Base-by-base conservation (phyloP, 495 filamentous ascomycete genomes). In the Penicillium flavigenum region DNA sequence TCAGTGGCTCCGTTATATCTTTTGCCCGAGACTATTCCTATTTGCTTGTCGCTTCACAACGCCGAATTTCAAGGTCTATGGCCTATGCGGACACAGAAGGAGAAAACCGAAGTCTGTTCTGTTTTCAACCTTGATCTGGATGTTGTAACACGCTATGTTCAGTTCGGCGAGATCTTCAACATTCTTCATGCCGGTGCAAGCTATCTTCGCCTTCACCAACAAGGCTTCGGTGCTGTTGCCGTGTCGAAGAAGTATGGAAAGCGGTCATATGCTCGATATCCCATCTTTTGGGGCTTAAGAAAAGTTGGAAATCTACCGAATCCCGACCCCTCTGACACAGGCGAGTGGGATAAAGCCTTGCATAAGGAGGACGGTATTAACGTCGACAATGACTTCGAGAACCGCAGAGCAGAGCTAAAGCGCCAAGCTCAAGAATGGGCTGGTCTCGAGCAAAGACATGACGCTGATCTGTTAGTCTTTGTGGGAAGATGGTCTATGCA, bases 401-500 rank as follows among this genome's bases (percentile, higher is more conserved):
- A 76, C 29, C 72, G 73, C 34, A 68, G 88, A 59, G 78, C 69
- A 1, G 81, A 81, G 5, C 72, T 88, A 22, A 82, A 83, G 44
- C 77, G 80, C 5, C 87, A 90, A 61, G 88, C 88, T 5, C 88
- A 91, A 63, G 83, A 89, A 70, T 91, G 88, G 88, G 88, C 88
- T 29, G 84, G 84, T 7, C 75, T 91, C 0, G 73, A 88, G 1
- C 78, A 83, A 51, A 81, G 85, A 52, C 79, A 87, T 9, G 75
- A 83, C 36, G 88, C 88, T 4, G 88, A 91, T 57, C 76, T 91
- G 22, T 79, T 91, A 58, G 88, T 91, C 11, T 91, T 91, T 60
- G 88, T 91, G 41, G 88, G 88, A 42, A 81, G 88, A 46, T 91
- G 88, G 88, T 88, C 84, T 5, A 83, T 86, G 77, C 88, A 91